These are phyloP conservation scores for Suillus clintonianus DNA, from an alignment of 768 basidiomycete genomes.

Conservation along the genomic window DNA sequence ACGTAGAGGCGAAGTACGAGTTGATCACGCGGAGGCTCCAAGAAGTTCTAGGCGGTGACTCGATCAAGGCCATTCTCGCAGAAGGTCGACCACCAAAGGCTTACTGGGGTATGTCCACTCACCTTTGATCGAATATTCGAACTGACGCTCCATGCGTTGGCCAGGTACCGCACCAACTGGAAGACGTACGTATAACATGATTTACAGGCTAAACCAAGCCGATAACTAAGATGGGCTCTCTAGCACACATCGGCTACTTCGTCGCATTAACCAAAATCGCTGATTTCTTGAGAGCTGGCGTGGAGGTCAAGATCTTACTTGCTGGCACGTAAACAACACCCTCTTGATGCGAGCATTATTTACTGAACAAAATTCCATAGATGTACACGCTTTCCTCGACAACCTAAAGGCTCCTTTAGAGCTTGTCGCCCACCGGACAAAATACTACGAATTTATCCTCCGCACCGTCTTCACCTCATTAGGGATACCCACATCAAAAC, in stretches of 20 bases:
- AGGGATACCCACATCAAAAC: slow-evolving; percentile 83
- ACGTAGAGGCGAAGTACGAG: slow-evolving; percentile 58
- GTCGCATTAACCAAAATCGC: slow-evolving; percentile 94
- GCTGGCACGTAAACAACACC: slow-evolving; percentile 54
- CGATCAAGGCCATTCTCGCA: slow-evolving; percentile 75
- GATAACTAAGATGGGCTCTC: not conserved
- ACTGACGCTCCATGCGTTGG: slow-evolving; percentile 8
- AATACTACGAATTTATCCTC: slow-evolving; percentile 87
- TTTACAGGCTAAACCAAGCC: not conserved
- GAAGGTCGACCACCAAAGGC: slow-evolving; percentile 78
- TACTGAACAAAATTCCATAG: slow-evolving; percentile 37
- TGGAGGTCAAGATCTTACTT: slow-evolving; percentile 81
- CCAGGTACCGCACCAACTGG: slow-evolving; percentile 93
- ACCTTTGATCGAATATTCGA: not conserved
- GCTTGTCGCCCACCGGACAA: slow-evolving; percentile 82
- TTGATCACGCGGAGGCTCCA: slow-evolving; percentile 84
- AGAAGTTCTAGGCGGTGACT: slow-evolving; percentile 86
- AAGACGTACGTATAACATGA: slow-evolving; percentile 62
- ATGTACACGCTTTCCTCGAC: slow-evolving; percentile 96
- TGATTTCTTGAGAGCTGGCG: slow-evolving; percentile 92
- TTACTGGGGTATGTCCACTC: slow-evolving; percentile 81
- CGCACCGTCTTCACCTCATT: slow-evolving; percentile 84
- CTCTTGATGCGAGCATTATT: not conserved
- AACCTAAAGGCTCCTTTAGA: slow-evolving; percentile 95
- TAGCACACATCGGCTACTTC: slow-evolving; percentile 97